Evolutionary conservation across 1,139 yeast species (phyloP).

Genomic region (Taphrina pruni): DNA sequence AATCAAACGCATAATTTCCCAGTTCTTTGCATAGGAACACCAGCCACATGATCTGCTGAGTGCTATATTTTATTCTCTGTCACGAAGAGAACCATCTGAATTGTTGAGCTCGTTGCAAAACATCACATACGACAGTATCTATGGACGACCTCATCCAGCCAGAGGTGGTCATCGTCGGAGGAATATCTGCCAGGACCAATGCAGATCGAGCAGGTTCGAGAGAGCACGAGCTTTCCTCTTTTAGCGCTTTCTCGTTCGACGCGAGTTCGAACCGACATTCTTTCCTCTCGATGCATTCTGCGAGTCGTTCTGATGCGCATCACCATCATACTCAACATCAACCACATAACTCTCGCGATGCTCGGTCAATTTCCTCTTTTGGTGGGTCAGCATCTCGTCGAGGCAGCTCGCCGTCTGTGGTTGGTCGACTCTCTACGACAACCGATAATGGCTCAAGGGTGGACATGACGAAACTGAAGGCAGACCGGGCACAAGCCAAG

Average conservation of each 20-base stretch:
- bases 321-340: not conserved
- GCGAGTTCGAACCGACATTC: slow-evolving; percentile 2
- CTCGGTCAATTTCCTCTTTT: not conserved
- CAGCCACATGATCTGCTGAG: slow-evolving; percentile 2
- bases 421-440: not conserved
- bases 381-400: slow-evolving; percentile 4
- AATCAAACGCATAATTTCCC: too few species aligned
- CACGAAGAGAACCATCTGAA: too few species aligned
- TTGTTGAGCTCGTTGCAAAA: not conserved
- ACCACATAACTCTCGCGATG: not conserved
- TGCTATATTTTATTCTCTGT: not conserved
- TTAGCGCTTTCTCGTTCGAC: slow-evolving; percentile 5
- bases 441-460: slow-evolving; percentile 2
- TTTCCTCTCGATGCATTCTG: slow-evolving; percentile 12
- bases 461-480: slow-evolving; percentile 5
- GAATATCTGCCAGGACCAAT: not conserved
- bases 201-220: not conserved
- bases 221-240: slow-evolving; percentile 1
- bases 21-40: not conserved
- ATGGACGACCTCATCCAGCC: slow-evolving; percentile 4
- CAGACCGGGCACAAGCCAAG: slow-evolving; percentile 13
- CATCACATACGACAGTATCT: not conserved
- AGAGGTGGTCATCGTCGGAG: slow-evolving; percentile 24
- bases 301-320: not conserved
- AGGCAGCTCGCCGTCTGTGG: slow-evolving; percentile 16